Conservation (phyloP, 1,284 basidiomycete genomes). For the Trichosporon asahii region DNA sequence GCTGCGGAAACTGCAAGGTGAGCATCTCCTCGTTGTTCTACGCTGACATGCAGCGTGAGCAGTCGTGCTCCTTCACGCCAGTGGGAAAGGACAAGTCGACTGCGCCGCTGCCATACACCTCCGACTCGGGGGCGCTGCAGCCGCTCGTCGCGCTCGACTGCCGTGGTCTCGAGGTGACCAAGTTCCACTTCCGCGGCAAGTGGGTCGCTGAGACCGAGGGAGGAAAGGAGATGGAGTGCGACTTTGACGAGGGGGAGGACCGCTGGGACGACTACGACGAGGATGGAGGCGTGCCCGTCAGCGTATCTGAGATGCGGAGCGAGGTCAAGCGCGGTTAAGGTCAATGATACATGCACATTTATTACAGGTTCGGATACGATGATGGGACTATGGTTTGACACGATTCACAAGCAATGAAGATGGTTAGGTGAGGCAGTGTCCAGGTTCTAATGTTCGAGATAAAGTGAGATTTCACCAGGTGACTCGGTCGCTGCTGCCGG, state of each 20-base stretch:
- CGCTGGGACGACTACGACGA: slow-evolving; percentile 54
- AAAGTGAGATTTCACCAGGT: not conserved
- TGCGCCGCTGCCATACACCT: slow-evolving; percentile 38
- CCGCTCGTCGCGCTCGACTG: slow-evolving; percentile 50
- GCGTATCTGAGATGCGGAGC: slow-evolving; percentile 41
- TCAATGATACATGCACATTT: slow-evolving; percentile 1
- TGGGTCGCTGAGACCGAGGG: slow-evolving; percentile 35
- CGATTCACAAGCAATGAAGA: slow-evolving; percentile 4
- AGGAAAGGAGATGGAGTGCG: slow-evolving; percentile 42
- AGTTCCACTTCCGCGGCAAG: slow-evolving; percentile 43
- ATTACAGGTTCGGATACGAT: not conserved
- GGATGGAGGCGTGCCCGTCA: slow-evolving; percentile 38
- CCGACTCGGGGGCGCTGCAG: slow-evolving; percentile 25
- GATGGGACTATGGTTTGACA: not conserved
- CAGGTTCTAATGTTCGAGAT: not conserved
- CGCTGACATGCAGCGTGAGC: slow-evolving; percentile 44
- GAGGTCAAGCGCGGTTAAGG: slow-evolving; percentile 32
- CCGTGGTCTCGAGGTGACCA: slow-evolving; percentile 49
- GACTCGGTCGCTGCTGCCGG: not conserved
- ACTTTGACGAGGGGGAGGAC: slow-evolving; percentile 48
- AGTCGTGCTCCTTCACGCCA: slow-evolving; percentile 48
- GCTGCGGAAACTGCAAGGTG: slow-evolving; percentile 51
- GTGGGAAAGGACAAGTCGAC: slow-evolving; percentile 37
- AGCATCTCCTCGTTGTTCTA: too few species aligned
- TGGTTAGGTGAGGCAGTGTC: not conserved